phyloP scores from a whole-genome alignment of 495 filamentous ascomycete genomes.

The Cetradonia linearis region DNA sequence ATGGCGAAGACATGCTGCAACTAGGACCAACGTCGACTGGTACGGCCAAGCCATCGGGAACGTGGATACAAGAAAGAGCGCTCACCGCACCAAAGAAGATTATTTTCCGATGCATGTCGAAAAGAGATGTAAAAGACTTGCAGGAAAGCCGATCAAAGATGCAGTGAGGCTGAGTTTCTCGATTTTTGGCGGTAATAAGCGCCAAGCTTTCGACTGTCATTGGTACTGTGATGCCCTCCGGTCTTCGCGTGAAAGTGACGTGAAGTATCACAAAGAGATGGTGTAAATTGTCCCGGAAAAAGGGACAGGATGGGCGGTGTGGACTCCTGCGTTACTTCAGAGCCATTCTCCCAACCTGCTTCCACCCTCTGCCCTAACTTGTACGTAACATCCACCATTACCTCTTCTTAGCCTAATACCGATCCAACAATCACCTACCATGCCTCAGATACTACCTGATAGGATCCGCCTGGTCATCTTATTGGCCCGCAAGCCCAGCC shows the following conservation, averaged over 20 bases:
- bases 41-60: background rate
- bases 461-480: constrained; percentile 10
- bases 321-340: background rate
- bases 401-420: background rate
- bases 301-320: background rate
- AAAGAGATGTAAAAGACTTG: background rate
- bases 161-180: background rate
- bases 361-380: background rate
- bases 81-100: background rate
- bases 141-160: background rate
- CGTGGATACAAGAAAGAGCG: background rate
- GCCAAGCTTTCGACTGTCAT: background rate
- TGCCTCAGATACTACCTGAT: constrained; percentile 9
- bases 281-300: too few relatives aligned
- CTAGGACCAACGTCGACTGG: background rate
- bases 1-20: background rate
- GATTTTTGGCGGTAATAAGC: background rate
- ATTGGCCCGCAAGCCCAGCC: constrained; percentile 14
- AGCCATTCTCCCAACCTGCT: background rate
- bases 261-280: background rate
- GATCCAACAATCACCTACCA: constrained; percentile 2
- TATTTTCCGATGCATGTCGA: background rate
- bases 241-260: background rate
- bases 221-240: background rate
- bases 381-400: background rate